Base-by-base conservation (phyloP, 345 rosid species). In the Dipteronia sinensis region DNA sequence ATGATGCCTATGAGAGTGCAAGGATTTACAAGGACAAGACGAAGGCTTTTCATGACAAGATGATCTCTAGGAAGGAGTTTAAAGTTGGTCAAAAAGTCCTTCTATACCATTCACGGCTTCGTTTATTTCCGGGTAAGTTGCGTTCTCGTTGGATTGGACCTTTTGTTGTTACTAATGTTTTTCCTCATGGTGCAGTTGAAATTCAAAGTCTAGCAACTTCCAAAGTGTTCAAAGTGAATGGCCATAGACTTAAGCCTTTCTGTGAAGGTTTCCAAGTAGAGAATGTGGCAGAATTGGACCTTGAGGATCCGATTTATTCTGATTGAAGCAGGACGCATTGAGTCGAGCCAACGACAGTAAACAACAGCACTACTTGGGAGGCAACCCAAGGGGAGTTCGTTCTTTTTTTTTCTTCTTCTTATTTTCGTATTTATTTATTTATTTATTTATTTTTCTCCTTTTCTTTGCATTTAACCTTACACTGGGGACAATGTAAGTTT, bases 1-100 rank as follows among this genome's bases (percentile, higher is more conserved):
- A 71, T 71, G 64, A 71, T 71, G 46, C 75, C 75, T 49, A 51
- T 71, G 16, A 71, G 64, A 71, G 29, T n/a, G n/a, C n/a, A n/a
- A n/a, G n/a, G n/a, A n/a, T n/a, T n/a, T 71, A n/a, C 46, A 71
- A 53, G 75, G 64, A 71, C 53, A 56, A 25, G 11, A 49, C 7
- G 13, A 71, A 25, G 64, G 9, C 42, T 71, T 71, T 71, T 71
- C 20, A 16, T n/a, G 72, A 53, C 46, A 71, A 53, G 20, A 71
- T 71, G 64, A 71, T 27, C 61, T 71, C 0, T 71, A 53, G 23
- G 64, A 53, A 71, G 3, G 46, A 42, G 46, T 71, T 71, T 56
- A 71, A 56, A 71, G 42, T 71, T 71, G 23, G 34, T 53, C 46
- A 42, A 42, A 42, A 42, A 42, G 46, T 6, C 10, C 46, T 42